Evolutionary conservation across 306 rosid genomes (phyloP), one percentile per base, ranked within the genome.

Genomic region (Carpinus viminea): DNA sequence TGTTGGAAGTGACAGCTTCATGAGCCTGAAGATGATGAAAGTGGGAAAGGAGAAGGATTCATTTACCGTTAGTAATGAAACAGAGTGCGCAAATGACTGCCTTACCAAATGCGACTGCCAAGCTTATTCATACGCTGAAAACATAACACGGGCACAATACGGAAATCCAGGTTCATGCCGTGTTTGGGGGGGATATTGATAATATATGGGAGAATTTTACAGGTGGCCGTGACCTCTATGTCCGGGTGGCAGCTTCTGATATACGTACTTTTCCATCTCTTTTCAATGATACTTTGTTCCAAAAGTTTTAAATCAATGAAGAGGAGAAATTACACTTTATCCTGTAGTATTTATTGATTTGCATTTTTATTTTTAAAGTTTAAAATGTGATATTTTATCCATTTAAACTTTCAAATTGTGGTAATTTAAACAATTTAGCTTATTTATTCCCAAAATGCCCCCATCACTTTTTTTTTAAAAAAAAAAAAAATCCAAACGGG

Each of bases 141-240:
- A 4, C 1, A 17, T 0, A 7, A 7, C 2, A 4, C 17, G 1
- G 3, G 31, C 31, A 28, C 28, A 15, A 53, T 7, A 8, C 1
- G 34, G 5, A 21, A 20, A 3, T 11, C 26, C 5, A 8, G 8
- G 1, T 0, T 1, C 0, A 2, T 76, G 81, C 66, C 36, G 12
- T 60, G 46, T 72, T 52, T 82, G 85, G 78, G 46, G n/a, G n/a
- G 0, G 62, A 76, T 18, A 70, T 62, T 3, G 12, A 43, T 21
- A 72, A 66, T 18, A n/a, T 77, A 68, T 57, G 47, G 75, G 82
- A 77, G 68, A 7, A 21, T 48, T 48, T 11, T 4, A 48, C 52
- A 10, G 52, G 52, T 1, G 52, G 52, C 16, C 36, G 15, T 20
- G 64, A 57, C 5, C 64, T 57, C 64, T 21, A 2, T 57, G 6